Percentiles rank a stretch among this genome's conserved stretches.
Conservation (phyloP, 2,329 filamentous ascomycete species). For the Escovopsis sp. region DNA sequence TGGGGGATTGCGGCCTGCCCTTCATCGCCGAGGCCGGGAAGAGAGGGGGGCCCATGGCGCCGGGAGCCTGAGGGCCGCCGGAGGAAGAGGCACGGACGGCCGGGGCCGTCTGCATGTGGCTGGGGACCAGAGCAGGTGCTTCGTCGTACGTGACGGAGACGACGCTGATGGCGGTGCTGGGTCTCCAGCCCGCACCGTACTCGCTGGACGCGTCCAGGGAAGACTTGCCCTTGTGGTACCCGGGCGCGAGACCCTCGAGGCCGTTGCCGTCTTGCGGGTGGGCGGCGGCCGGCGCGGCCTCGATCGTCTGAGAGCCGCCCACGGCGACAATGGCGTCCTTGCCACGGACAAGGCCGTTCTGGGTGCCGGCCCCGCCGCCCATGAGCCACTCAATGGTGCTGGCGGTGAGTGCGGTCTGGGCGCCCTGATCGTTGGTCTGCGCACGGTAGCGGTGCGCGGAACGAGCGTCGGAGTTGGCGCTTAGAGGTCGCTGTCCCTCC, state of each 20-base stretch:
- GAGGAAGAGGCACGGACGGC: constrained; percentile 51
- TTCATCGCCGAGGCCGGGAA: constrained; percentile 61
- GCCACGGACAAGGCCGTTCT: constrained; percentile 12
- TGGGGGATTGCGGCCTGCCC: constrained; percentile 47
- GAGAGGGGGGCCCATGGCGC: constrained; percentile 68
- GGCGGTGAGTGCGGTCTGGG: constrained; percentile 74
- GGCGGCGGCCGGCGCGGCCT: too few species aligned
- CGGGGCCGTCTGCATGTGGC: constrained; percentile 75
- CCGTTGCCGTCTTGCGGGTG: constrained; percentile 35
- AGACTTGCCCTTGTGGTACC: constrained; percentile 23
- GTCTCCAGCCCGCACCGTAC: constrained; percentile 32
- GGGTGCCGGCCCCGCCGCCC: constrained; percentile 22
- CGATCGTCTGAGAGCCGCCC: constrained; percentile 26
- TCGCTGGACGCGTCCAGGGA: constrained; percentile 26
- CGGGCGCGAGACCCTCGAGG: constrained; percentile 26
- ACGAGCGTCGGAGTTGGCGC: constrained; percentile 37
- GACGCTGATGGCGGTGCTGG: constrained; percentile 59
- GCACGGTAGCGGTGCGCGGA: constrained; percentile 23
- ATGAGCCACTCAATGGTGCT: constrained; percentile 67
- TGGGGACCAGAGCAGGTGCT: constrained; percentile 60
- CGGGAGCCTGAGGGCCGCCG: constrained; percentile 19
- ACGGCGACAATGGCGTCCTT: constrained; percentile 20
- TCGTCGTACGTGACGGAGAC: constrained; percentile 23
- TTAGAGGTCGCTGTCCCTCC: constrained; percentile 43
- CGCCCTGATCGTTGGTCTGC: constrained; percentile 51